Evolutionary conservation across 305 asterid genomes (phyloP).

Genomic region (Solanum chacoense): DNA sequence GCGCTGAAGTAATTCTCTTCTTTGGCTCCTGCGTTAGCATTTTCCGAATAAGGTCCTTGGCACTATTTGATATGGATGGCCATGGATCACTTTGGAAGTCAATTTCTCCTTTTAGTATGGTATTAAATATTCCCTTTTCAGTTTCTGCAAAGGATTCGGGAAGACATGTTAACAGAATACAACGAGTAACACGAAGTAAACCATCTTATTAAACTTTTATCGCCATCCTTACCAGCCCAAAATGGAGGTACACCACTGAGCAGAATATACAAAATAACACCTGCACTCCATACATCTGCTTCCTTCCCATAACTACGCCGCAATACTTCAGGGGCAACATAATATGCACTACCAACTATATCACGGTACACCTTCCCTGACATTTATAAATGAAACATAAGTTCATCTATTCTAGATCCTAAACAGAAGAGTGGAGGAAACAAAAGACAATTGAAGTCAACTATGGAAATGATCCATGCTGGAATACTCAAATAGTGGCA

Average conservation of each 20-base stretch:
- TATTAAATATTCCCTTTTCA: conserved; percentile 77
- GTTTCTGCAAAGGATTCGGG: conserved; percentile 37
- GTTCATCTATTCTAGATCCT: background rate
- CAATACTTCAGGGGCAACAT: conserved; percentile 85
- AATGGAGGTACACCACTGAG: conserved; percentile 91
- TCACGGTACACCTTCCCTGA: conserved; percentile 78
- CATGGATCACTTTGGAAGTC: conserved; percentile 77
- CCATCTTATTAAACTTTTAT: background rate
- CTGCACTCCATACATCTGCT: conserved; percentile 88
- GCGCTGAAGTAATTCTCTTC: conserved; percentile 56
- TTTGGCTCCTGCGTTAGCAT: conserved; percentile 72
- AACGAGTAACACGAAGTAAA: background rate
- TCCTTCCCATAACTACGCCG: conserved; percentile 77
- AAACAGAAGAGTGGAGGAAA: background rate
- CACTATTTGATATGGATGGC: conserved; percentile 73
- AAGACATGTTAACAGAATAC: background rate
- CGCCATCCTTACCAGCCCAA: conserved; percentile 63
- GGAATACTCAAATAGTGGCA: background rate
- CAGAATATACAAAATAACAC: conserved; percentile 75
- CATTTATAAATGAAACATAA: conserved; percentile 4
- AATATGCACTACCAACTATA: conserved; percentile 82
- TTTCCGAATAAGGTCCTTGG: conserved; percentile 70
- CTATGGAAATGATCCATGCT: background rate
- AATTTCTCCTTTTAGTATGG: conserved; percentile 57
- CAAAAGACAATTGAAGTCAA: background rate